Percentiles rank a stretch among this genome's conserved stretches.
Conservation (phyloP, 768 basidiomycete species). For the Wakefieldia striispora region DNA sequence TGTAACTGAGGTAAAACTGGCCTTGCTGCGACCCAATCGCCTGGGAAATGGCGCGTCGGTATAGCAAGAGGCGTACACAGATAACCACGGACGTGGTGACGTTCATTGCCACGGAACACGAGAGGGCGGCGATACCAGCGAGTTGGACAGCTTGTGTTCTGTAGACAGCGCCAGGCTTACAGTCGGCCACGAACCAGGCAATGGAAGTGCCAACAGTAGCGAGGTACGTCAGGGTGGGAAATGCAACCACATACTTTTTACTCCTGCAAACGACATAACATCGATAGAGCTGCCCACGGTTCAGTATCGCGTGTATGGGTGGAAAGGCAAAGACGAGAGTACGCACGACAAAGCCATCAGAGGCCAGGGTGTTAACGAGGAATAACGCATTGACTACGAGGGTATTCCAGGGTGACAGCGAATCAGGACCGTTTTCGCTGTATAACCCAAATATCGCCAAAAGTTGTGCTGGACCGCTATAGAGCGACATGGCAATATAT, state of each 20-base stretch:
- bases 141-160: slow-evolving; percentile 14
- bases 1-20: slow-evolving; percentile 19
- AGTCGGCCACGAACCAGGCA: slow-evolving; percentile 14
- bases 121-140: slow-evolving; percentile 10
- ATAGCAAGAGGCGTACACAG: slow-evolving; percentile 13
- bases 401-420: slow-evolving; percentile 17
- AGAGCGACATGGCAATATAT: slow-evolving; percentile 20
- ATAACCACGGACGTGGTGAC: slow-evolving; percentile 16
- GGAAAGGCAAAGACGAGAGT: no score
- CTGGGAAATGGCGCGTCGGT: slow-evolving; percentile 10
- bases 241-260: neutral
- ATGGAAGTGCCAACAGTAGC: slow-evolving; percentile 14
- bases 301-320: neutral
- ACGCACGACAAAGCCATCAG: slow-evolving; percentile 24
- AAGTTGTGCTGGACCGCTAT: slow-evolving; percentile 13
- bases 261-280: slow-evolving; percentile 21
- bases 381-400: slow-evolving; percentile 9
- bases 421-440: slow-evolving; percentile 5
- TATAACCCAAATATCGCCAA: slow-evolving; percentile 10
- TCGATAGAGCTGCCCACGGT: slow-evolving; percentile 16
- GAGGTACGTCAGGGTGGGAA: slow-evolving; percentile 14
- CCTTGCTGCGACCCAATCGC: slow-evolving; percentile 14
- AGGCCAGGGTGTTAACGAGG: slow-evolving; percentile 20
- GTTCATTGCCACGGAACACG: slow-evolving; percentile 16
- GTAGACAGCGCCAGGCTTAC: slow-evolving; percentile 16